Percentiles rank a stretch among this genome's conserved stretches.
Conservation (phyloP, 139 green algal species). For the Tetradesmus lagerheimii region DNA sequence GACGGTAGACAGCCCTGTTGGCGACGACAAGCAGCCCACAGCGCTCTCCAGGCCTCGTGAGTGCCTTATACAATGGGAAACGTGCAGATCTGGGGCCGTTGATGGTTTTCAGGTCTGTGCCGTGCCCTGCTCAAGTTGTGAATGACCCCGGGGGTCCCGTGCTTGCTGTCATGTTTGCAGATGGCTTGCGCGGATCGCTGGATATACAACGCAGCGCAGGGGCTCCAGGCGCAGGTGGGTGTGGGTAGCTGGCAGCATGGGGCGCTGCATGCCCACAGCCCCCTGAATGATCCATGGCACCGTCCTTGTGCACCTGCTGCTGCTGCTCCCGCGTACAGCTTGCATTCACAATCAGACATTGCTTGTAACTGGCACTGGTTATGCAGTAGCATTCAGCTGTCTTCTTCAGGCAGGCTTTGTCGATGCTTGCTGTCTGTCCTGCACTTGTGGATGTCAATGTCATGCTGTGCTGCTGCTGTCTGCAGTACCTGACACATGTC, state of each 20-base stretch:
- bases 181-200: not conserved
- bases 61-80: not conserved
- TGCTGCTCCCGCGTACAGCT: not conserved
- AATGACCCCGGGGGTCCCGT: not conserved
- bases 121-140: not conserved
- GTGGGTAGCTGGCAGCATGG: not conserved
- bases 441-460: too few relatives aligned
- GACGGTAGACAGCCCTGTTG: not conserved
- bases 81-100: not conserved
- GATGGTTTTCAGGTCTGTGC: not conserved
- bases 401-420: too few relatives aligned
- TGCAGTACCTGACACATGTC: too few relatives aligned
- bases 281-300: not conserved
- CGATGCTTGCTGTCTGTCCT: too few relatives aligned
- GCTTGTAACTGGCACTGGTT: too few relatives aligned
- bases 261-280: not conserved
- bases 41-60: conserved; percentile 10
- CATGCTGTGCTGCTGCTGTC: too few relatives aligned
- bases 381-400: too few relatives aligned
- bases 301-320: not conserved
- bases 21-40: not conserved
- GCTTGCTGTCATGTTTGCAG: not conserved
- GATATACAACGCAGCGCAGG: not conserved
- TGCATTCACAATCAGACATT: too few relatives aligned
- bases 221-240: not conserved